A percentile compares a stretch with the other conserved stretches of the same genome.
Conservation (phyloP, 2,329 filamentous ascomycete species). For the Tricladium varicosporioides region DNA sequence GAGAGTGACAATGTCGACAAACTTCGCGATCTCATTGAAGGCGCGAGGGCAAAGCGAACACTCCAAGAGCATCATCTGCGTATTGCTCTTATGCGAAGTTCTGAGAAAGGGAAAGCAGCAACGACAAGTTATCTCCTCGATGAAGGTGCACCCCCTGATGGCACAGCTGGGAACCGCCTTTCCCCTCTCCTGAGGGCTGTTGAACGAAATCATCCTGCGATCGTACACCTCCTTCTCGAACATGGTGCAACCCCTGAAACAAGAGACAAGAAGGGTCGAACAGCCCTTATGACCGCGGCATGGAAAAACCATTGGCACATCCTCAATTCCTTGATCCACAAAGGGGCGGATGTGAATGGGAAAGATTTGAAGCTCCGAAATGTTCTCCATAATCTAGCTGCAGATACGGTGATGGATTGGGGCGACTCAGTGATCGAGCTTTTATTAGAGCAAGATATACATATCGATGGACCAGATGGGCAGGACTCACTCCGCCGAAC, state of each 20-base stretch:
- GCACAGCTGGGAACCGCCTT: slow-evolving; percentile 20
- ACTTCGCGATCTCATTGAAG: slow-evolving; percentile 21
- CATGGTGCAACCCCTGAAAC: slow-evolving; percentile 26
- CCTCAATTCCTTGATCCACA: slow-evolving; percentile 22
- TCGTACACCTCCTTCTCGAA: slow-evolving; percentile 24
- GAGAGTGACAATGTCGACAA: slow-evolving; percentile 24
- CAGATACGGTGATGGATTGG: slow-evolving; percentile 27
- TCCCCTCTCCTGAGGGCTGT: slow-evolving; percentile 25
- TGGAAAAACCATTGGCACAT: slow-evolving; percentile 29
- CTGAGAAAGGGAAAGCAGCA: slow-evolving; percentile 24
- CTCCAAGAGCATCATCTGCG: slow-evolving; percentile 25
- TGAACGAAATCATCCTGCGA: slow-evolving; percentile 24
- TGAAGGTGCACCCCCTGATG: slow-evolving; percentile 24
- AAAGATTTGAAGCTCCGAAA: slow-evolving; percentile 24
- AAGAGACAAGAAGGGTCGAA: slow-evolving; percentile 26
- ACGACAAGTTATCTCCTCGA: slow-evolving; percentile 25
- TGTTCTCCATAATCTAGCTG: slow-evolving; percentile 28
- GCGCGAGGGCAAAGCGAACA: slow-evolving; percentile 19
- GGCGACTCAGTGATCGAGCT: slow-evolving; percentile 26
- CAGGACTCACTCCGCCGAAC: slow-evolving; percentile 22
- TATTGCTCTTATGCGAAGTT: slow-evolving; percentile 27
- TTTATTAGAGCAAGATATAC: slow-evolving; percentile 20
- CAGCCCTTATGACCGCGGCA: slow-evolving; percentile 28
- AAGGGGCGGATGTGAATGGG: slow-evolving; percentile 26
- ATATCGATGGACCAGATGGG: slow-evolving; percentile 24